Conservation (phyloP, 768 basidiomycete genomes). For the Tricholoma saponaceum region DNA sequence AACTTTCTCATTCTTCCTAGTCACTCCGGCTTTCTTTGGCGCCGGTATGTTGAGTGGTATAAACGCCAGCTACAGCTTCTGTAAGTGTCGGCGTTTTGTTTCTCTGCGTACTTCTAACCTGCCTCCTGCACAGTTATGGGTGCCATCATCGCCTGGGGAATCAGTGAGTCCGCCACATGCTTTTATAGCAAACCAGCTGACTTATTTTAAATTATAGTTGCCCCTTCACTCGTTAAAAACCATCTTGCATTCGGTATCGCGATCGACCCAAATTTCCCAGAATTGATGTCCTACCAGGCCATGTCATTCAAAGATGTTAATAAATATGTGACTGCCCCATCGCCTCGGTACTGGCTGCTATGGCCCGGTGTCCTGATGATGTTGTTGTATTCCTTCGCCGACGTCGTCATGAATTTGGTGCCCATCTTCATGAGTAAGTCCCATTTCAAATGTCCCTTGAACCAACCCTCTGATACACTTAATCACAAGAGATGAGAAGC, state of each 20-base stretch:
- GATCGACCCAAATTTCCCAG: conserved; percentile 33
- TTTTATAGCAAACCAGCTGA: background rate
- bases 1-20: conserved; percentile 14
- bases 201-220: conserved; percentile 27
- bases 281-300: conserved; percentile 36
- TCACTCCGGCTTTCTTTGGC: conserved; percentile 56
- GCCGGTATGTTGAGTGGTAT: conserved; percentile 56
- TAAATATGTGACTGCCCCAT: conserved; percentile 38
- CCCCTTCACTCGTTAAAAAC: conserved; percentile 47
- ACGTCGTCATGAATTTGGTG: conserved; percentile 38
- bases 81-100: conserved; percentile 26
- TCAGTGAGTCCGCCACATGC: conserved; percentile 32
- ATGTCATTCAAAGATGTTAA: conserved; percentile 44
- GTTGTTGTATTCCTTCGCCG: conserved; percentile 56
- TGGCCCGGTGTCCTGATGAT: conserved; percentile 64
- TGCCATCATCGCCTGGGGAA: conserved; percentile 55
- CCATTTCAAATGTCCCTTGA: background rate
- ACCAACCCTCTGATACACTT: background rate
- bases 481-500: background rate
- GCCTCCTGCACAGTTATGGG: conserved; percentile 38
- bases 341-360: conserved; percentile 57
- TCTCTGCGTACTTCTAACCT: background rate
- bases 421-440: conserved; percentile 29
- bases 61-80: conserved; percentile 55
- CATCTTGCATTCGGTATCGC: conserved; percentile 44